Base-by-base conservation (phyloP, 257 asterid genomes). In the Solanum pennellii region DNA sequence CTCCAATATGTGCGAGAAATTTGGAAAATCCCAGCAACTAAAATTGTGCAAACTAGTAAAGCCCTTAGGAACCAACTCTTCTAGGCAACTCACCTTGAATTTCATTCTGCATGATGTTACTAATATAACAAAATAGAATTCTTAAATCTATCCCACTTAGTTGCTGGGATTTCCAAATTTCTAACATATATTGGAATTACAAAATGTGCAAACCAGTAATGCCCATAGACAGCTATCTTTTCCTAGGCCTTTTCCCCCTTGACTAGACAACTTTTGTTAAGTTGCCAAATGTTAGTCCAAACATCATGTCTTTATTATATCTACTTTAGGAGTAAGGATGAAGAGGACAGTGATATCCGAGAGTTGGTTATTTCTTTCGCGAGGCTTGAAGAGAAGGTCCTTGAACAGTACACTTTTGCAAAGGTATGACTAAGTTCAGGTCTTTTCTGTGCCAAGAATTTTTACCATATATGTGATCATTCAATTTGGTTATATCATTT, bases 311-410 rank as follows among this genome's bases (percentile, higher is more conserved):
- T 18, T 83, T 86, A 86, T 88, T 89, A 87, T 56, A 42, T 33
- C 74, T 65, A 18, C 77, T 76, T 82, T 93, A 97, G 99, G 91
- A 96, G 86, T 66, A 92, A 93, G 86, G 93, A 86, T 56, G 99
- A 95, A 87, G 97, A 92, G 71, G 97, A 93, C 89, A 89, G 79
- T 88, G 99, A 97, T 90, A 91, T 94, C 90, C 93, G 92, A 89
- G 99, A 97, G 88, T 93, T 97, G 91, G 89, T 97, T 44, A 77
- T 87, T 90, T 94, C 98, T 31, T 94, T 94, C 89, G 92, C 95
- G 23, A 93, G 94, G 72, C 96, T 95, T 89, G 99, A 97, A 90
- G 99, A 97, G 94, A 95, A 95, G 92, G 96, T 97, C 87, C 94
- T 97, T 88, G 95, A 90, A 89, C 96, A 93, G 88, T 97, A 97